Evolutionary conservation across 306 rosid species (phyloP), one percentile per base, ranked within the genome.

Genomic region (Lathyrus aphaca): DNA sequence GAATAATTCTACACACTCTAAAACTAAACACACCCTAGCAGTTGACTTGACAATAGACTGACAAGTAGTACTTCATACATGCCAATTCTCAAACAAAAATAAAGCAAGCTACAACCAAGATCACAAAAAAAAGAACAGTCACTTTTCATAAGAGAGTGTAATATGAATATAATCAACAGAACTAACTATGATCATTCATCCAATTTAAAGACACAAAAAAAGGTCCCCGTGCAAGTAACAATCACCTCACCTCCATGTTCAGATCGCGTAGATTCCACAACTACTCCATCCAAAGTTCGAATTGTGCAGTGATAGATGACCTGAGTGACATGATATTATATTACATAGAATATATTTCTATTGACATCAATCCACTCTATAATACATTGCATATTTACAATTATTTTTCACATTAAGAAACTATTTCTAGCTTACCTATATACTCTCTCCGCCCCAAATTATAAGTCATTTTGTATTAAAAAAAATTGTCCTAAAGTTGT

Each of bases 241-340:
- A 62, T 63, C 75, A 63, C 64, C 86, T 84, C 74, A 91, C 99
- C 99, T 79, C 95, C 97, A 44, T 48, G 60, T 17, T 94, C 92
- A 3, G 84, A 74, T 68, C 95, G 75, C 17, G 91, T 84, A 35
- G 97, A 94, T 69, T 94, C 87, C 65, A 91, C 96, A 57, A 91
- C 74, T 35, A 94, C 90, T 75, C 96, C 99, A 27, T 94, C 99
- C 83, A 91, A 75, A 6, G 97, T 94, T 68, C 95, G 88, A 70
- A 89, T 55, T 14, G 92, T 88, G 74, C 78, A 71, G 74, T 94
- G 95, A 81, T 91, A 94, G n/a, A 91, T 77, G 64, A 95, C 87
- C 96, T 94, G 76, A 76, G 80, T 73, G 60, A 60, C 32, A 67
- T 16, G 12, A 40, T 9, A 65, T 12, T 44, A 64, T 2, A 61